These are phyloP conservation scores for Mastigamoeba balamuthi DNA, from an alignment of 78 protist genomes.

Conservation along the genomic window DNA sequence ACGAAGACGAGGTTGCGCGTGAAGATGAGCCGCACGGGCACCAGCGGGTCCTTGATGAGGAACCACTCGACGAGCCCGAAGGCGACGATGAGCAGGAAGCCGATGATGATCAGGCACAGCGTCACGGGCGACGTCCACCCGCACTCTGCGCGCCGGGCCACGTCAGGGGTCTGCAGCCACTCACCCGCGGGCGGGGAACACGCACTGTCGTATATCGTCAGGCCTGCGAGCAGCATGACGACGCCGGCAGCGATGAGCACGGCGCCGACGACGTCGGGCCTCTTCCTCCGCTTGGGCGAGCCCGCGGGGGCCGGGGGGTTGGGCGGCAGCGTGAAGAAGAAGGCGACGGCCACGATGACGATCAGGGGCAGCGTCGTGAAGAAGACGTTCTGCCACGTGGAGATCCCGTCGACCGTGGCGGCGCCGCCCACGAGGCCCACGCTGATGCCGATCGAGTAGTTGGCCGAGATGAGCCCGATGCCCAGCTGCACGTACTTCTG, in stretches of 20 bases:
- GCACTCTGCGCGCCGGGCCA: no score
- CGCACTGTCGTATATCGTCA: no score
- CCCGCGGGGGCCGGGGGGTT: not conserved
- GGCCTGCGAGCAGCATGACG: not conserved
- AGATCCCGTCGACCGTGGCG: not conserved
- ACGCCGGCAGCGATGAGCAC: not conserved
- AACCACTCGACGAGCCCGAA: not conserved
- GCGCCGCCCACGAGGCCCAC: not conserved
- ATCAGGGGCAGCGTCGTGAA: not conserved
- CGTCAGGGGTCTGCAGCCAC: no score
- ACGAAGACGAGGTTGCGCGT: not conserved
- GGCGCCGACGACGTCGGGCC: not conserved
- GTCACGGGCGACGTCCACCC: not conserved
- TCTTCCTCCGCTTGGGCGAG: not conserved
- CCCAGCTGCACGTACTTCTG: not conserved
- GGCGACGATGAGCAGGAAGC: not conserved
- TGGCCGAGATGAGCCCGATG: not conserved
- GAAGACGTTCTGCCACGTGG: not conserved
- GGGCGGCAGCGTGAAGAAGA: not conserved
- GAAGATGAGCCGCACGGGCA: not conserved
- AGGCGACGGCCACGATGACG: not conserved
- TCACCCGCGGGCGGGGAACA: no score
- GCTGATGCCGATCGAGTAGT: not conserved
- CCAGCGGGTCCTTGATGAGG: not conserved
- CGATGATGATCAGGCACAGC: not conserved